Evolutionary conservation across 169 alveolate species (phyloP).

Genomic region (Eimeria necatrix): DNA sequence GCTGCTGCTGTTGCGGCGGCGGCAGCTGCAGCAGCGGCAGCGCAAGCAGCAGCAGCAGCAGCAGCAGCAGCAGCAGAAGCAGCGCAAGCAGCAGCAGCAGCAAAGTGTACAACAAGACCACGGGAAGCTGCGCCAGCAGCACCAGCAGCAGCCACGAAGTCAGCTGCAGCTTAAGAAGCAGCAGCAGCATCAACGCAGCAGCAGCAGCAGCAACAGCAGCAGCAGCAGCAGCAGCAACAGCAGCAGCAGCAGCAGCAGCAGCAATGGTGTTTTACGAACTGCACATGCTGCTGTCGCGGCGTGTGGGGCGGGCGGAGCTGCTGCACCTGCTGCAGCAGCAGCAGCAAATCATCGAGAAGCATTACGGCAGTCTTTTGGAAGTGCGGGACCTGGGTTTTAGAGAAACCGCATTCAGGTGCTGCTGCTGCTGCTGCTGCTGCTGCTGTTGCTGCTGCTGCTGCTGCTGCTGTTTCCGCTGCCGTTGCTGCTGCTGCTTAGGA

Average conservation of each 20-base stretch:
- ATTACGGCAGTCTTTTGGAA: slow-evolving; percentile 19
- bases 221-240: not conserved
- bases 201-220: not conserved
- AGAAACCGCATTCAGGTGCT: slow-evolving; percentile 57
- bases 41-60: too few relatives aligned
- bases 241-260: slow-evolving; percentile 21
- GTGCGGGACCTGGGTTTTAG: slow-evolving; percentile 59
- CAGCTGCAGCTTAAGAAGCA: not conserved
- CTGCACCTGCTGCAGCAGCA: slow-evolving; percentile 66
- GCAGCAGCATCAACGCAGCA: not conserved
- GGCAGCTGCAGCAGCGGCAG: too few relatives aligned
- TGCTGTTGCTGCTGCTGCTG: not conserved
- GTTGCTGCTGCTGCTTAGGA: not conserved
- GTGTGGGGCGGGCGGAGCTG: slow-evolving; percentile 35
- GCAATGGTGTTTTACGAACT: slow-evolving; percentile 61
- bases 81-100: too few relatives aligned
- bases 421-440: not conserved
- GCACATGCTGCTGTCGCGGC: slow-evolving; percentile 25
- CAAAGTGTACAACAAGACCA: too few relatives aligned
- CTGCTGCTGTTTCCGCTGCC: not conserved
- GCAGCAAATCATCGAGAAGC: not conserved
- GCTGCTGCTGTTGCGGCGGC: too few relatives aligned
- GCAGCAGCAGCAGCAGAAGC: not conserved
- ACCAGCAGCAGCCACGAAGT: not conserved
- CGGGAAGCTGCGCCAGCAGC: too few relatives aligned